These are phyloP conservation scores for Usnea hakonensis DNA, from an alignment of 495 filamentous ascomycete genomes.

Conservation along the genomic window DNA sequence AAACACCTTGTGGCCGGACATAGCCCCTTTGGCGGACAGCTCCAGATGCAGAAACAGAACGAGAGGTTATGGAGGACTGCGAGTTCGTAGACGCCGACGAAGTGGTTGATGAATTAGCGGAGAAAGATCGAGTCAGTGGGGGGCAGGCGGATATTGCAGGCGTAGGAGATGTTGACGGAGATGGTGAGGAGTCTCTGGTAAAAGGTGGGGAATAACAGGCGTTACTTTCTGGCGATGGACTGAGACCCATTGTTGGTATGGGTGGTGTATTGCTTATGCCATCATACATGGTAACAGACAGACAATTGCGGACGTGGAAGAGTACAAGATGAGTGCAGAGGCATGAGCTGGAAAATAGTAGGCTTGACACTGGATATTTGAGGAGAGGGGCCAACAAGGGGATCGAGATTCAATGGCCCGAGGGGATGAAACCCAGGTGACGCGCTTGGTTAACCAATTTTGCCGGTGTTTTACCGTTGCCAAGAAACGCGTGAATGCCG, in stretches of 20 bases:
- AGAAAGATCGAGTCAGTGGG: conserved; percentile 64
- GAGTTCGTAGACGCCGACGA: conserved; percentile 41
- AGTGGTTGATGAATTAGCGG: conserved; percentile 70
- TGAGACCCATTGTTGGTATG: neutral
- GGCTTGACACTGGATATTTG: neutral
- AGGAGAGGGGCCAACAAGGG: neutral
- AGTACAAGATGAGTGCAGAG: neutral
- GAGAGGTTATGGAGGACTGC: conserved; percentile 39
- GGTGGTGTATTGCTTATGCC: neutral
- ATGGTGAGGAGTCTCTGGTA: conserved; percentile 39
- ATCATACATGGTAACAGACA: neutral
- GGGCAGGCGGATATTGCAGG: conserved; percentile 27
- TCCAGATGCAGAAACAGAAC: conserved; percentile 48
- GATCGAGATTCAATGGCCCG: too few relatives aligned
- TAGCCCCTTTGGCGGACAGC: conserved; percentile 67
- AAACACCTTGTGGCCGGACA: conserved; percentile 80
- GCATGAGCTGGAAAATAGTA: neutral
- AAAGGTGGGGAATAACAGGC: conserved; percentile 20
- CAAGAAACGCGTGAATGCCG: neutral
- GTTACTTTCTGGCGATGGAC: conserved; percentile 17
- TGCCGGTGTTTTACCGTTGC: neutral
- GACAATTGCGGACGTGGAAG: neutral
- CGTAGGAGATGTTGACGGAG: conserved; percentile 27
- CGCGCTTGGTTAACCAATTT: neutral
- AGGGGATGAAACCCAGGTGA: conserved; percentile 1